Base-by-base conservation (phyloP, 306 rosid genomes). In the Cicer chorassanicum region DNA sequence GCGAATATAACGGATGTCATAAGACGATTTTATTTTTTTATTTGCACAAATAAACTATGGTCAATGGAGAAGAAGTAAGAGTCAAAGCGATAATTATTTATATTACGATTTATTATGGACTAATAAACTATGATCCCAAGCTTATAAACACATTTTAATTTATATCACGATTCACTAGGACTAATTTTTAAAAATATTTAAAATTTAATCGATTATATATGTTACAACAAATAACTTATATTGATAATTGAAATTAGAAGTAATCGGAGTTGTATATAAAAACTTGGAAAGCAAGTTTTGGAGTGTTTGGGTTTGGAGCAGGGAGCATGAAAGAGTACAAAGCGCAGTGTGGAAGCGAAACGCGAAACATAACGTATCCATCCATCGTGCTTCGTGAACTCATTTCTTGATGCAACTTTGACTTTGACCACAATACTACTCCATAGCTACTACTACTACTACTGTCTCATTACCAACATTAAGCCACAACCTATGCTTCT, bases 1-100 rank as follows among this genome's bases (percentile, higher is more conserved):
- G 82, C 82, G 78, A 2, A 48, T 61, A 72, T 64, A 79, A 72
- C 78, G 82, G 78, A 72, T 71, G 14, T 11, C 67, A 48, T 53
- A 49, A 15, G 61, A 76, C 55, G 18, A 21, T 6, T 8, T 50
- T 6, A 15, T 14, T 51, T 49, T 13, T 13, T 19, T 1, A 16
- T 16, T 13, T n/a, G 53, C 70, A 57, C 45, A 40, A 19, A 48
- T 0, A 40, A 76, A 48, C 24, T 64, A 8, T 63, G 13, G 82
- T 78, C 82, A 78, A 70, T 59, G 7, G 2, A 2, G 0, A 9
- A 6, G 4, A 29, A 13, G 3, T 45, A 41, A 11, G 11, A 70
- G 77, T 78, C 82, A 78, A 70, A 57, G 4, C 10, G 3, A 0
- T 53, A 16, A 4, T 53, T n/a, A 46, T 46, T 10, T 45, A 9